These are phyloP conservation scores for Asterophora lycoperdoides DNA, from an alignment of 768 basidiomycete species.

Conservation along the genomic window DNA sequence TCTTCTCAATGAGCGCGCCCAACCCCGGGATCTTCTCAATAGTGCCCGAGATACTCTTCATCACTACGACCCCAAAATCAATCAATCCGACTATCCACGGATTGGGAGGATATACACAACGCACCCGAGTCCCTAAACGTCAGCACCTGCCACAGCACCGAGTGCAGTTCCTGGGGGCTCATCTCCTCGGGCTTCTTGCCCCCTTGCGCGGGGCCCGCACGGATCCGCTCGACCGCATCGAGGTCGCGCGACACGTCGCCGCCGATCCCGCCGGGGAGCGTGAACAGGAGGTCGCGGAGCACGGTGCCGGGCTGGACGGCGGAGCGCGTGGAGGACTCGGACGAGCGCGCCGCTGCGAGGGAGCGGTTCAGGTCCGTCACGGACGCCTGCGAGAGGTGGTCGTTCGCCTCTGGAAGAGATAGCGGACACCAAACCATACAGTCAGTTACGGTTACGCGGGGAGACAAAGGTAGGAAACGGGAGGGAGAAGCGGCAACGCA, in stretches of 20 bases:
- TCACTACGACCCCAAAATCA: constrained; percentile 32
- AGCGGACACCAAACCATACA: too few relatives aligned
- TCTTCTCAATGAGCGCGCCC: constrained; percentile 67
- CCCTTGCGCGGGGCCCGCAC: constrained; percentile 52
- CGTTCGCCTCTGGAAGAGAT: constrained; percentile 13
- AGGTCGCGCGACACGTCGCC: constrained; percentile 69
- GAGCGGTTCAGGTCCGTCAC: constrained; percentile 83
- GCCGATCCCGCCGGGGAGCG: constrained; percentile 58
- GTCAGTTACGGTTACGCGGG: too few relatives aligned
- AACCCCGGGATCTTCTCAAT: constrained; percentile 84
- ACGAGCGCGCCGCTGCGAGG: constrained; percentile 64
- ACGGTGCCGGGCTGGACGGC: constrained; percentile 37
- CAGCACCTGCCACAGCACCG: constrained; percentile 80
- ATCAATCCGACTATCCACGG: not conserved
- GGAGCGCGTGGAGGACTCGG: constrained; percentile 27
- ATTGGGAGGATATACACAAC: constrained; percentile 12
- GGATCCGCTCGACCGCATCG: constrained; percentile 66
- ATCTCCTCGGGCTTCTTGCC: constrained; percentile 76
- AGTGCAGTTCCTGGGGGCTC: constrained; percentile 85
- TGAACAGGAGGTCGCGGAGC: constrained; percentile 58
- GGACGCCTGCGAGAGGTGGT: constrained; percentile 53
- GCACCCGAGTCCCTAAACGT: constrained; percentile 76
- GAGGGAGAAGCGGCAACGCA: too few relatives aligned
- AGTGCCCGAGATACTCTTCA: constrained; percentile 75
- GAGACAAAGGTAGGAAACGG: too few relatives aligned